Conservation (phyloP, 192 early-diverging fungal species). For the Kickxella alabastrina region DNA sequence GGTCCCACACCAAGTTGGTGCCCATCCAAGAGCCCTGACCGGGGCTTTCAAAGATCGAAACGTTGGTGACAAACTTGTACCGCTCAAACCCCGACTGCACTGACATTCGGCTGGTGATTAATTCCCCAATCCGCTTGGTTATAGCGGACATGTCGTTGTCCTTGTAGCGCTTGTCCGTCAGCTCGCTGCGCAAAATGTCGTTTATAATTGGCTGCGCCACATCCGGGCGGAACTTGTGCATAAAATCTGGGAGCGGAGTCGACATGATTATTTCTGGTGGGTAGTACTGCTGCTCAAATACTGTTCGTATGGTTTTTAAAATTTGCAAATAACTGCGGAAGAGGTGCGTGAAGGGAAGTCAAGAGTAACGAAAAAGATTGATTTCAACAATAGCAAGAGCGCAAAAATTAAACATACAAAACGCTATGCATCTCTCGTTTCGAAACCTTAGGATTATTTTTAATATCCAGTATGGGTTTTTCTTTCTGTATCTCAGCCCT, state of each 20-base stretch:
- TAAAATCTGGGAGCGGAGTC: slow-evolving; percentile 9
- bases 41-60: slow-evolving; percentile 27
- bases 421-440: too few relatives aligned
- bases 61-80: slow-evolving; percentile 40
- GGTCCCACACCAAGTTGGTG: slow-evolving; percentile 23
- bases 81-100: slow-evolving; percentile 24
- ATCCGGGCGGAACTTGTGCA: slow-evolving; percentile 26
- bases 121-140: slow-evolving; percentile 17
- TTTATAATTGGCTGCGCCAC: slow-evolving; percentile 9
- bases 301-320: too few relatives aligned
- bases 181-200: slow-evolving; percentile 23
- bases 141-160: slow-evolving; percentile 14
- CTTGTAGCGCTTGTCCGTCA: slow-evolving; percentile 15
- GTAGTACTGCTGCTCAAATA: too few relatives aligned
- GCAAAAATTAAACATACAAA: too few relatives aligned
- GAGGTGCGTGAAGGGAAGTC: too few relatives aligned
- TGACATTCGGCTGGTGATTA: slow-evolving; percentile 19
- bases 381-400: background rate
- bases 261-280: too few relatives aligned
- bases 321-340: too few relatives aligned
- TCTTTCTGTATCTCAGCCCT: too few relatives aligned
- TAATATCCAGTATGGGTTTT: too few relatives aligned
- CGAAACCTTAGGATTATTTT: too few relatives aligned
- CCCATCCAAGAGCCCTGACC: slow-evolving; percentile 42
- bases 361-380: too few relatives aligned